Evolutionary conservation across 2,329 filamentous ascomycete species (phyloP), one percentile per base, ranked within the genome.

Genomic region (Sporothrix pseudoabietina): DNA sequence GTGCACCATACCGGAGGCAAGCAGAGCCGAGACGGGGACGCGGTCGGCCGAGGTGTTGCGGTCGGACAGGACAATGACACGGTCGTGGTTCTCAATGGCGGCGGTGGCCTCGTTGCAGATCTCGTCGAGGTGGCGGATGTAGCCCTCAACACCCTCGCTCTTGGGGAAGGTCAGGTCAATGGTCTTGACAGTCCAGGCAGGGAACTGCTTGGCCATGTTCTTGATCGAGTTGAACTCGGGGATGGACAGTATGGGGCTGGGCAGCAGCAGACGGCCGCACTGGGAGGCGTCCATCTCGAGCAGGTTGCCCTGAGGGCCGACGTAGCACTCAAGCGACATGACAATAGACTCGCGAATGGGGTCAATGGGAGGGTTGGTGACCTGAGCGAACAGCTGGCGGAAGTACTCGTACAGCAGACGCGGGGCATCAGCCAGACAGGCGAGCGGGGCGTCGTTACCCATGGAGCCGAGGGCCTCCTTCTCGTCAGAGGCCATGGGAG

Each of bases 401-500:
- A 98, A 98, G 84, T 98, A 98, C 82, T 98, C 95, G 82, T 93
- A 97, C 26, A 98, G 88, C 71, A 97, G 86, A 77, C 94, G 92
- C 77, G 95, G 94, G 76, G 94, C 92, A 77, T 92, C 89, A n/a
- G 95, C 92, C 80, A 98, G 86, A 82, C 94, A 97, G 71, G 95
- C 95, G 76, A 98, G 86, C 59, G 95, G 95, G 61, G 93, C 93
- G 85, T 98, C 95, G 80, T 98, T 98, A 78, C 95, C 95, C 95
- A 98, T 98, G 74, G 95, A 98, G 55, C 95, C 95, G 71, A 98
- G 87, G 59, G 95, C 95, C 82, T 98, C 95, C 84, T 98, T 98
- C 75, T 97, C 97, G 79, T 98, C 95, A 32, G 94, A 94, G 74
- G 94, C 95, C 95, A 98, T 98, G 10, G 95, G 95, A 22, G 92